A percentile compares a stretch with the other conserved stretches of the same genome.
These are phyloP conservation scores for Neophaeococcomyces mojaviensis DNA, from an alignment of 2,329 filamentous ascomycete genomes.

Conservation along the genomic window DNA sequence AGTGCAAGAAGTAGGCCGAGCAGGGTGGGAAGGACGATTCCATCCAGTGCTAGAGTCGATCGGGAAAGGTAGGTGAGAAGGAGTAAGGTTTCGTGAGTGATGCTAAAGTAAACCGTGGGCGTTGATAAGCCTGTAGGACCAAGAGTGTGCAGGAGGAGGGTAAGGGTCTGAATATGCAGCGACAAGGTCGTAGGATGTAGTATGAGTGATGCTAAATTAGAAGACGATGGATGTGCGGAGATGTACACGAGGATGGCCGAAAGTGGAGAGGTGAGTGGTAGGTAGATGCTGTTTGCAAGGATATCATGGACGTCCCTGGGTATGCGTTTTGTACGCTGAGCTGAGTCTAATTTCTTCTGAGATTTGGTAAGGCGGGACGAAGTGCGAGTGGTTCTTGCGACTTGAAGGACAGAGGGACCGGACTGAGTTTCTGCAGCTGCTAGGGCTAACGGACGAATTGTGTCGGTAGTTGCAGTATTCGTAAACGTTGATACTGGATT, in stretches of 20 bases:
- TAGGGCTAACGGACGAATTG: conserved; percentile 75
- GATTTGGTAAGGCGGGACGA: conserved; percentile 44
- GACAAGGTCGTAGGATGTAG: conserved; percentile 68
- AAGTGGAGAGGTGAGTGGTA: conserved; percentile 74
- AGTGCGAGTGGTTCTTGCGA: conserved; percentile 31
- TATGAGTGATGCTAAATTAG: conserved; percentile 39
- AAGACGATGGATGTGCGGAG: conserved; percentile 16
- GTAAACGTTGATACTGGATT: conserved; percentile 62
- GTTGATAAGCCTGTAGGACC: conserved; percentile 71
- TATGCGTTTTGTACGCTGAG: conserved; percentile 49
- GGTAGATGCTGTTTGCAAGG: conserved; percentile 73
- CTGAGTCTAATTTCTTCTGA: conserved; percentile 45
- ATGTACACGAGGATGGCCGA: conserved; percentile 42
- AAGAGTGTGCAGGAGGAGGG: conserved; percentile 71
- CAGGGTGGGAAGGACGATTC: conserved; percentile 63
- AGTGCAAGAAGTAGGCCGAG: conserved; percentile 72
- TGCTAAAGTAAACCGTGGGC: conserved; percentile 43
- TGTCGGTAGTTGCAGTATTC: conserved; percentile 58
- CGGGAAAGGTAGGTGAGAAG: conserved; percentile 65
- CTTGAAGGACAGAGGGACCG: conserved; percentile 77
- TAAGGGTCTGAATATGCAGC: conserved; percentile 78
- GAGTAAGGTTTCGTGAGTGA: conserved; percentile 78
- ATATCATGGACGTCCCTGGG: conserved; percentile 72
- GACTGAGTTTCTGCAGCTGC: conserved; percentile 70
- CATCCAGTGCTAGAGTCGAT: conserved; percentile 49